Base-by-base conservation (phyloP, 2,329 filamentous ascomycete genomes). In the Aaosphaeria arxii region DNA sequence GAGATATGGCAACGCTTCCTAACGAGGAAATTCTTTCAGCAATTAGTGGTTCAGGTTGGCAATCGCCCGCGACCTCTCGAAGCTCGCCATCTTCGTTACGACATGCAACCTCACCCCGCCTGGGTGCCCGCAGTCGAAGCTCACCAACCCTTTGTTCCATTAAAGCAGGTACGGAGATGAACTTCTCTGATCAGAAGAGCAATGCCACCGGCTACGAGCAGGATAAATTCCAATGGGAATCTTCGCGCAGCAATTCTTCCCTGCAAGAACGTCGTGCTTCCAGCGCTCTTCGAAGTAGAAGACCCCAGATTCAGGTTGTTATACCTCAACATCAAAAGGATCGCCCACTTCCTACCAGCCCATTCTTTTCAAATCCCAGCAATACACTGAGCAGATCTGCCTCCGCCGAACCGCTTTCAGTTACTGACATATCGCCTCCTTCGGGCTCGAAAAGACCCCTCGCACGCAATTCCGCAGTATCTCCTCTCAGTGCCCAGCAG, bases 201-300 rank as follows among this genome's bases (percentile, higher is more conserved):
- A 69, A 58, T n/a, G 72, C 77, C 50, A 74, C 74, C 5, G 61
- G 72, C 4, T 77, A 74, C 67, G 71, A 69, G 44, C 62, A 76
- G 54, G 75, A 74, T 5, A 66, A 67, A 33, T 67, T 72, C 30
- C 63, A 73, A 44, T 77, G 74, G 73, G 69, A 61, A 32, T 47
- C 55, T 30, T 57, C 52, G 43, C 50, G 59, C 42, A 36, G 36
- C 41, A 30, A 7, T n/a, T 46, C 28, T 24, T 30, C 41, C 52
- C 51, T 24, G 52, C 51, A 41, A 49, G 40, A 33, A 39, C 40
- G 39, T 32, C 41, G 17, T 40, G 44, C 54, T 41, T 52, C 43
- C 29, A 47, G 48, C 40, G 40, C 52, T 41, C 47, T 55, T 32
- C 62, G 50, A 46, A 54, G 40, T 43, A 55, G 57, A 30, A 63